Percentiles rank a stretch among this genome's conserved stretches.
These are phyloP conservation scores for Magnusiomyces paraingens DNA, from an alignment of 1,139 yeast species.

Conservation along the genomic window DNA sequence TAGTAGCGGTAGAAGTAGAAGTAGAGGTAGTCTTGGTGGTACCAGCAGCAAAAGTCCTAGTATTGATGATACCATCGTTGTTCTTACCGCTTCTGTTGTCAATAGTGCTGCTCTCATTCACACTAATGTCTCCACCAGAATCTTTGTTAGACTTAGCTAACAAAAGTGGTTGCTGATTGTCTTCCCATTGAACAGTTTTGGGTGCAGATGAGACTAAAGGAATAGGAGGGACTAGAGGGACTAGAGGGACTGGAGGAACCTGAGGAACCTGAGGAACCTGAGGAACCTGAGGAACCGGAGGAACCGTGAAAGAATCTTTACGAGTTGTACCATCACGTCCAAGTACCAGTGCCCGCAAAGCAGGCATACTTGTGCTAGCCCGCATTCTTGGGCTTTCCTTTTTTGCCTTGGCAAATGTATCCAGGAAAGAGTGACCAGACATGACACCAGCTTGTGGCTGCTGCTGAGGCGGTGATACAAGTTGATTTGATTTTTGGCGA, in stretches of 20 bases:
- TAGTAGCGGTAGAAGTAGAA: not conserved
- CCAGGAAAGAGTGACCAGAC: too few species aligned
- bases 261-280: not conserved
- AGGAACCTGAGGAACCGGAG: too few species aligned
- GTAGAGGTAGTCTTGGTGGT: not conserved
- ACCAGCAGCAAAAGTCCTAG: not conserved
- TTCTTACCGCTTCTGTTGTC: not conserved
- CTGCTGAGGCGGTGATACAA: not conserved
- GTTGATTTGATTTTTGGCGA: not conserved
- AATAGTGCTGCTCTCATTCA: not conserved
- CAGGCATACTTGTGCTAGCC: not conserved
- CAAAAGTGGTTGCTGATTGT: not conserved
- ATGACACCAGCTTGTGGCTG: not conserved
- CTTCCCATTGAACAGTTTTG: not conserved
- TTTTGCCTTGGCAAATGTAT: too few species aligned
- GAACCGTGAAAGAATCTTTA: too few species aligned
- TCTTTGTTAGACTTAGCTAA: not conserved
- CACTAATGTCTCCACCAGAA: too few species aligned
- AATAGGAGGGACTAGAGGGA: not conserved
- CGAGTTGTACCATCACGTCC: too few species aligned
- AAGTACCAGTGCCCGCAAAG: not conserved
- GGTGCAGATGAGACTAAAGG: not conserved
- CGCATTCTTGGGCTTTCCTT: not conserved
- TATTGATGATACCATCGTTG: not conserved
- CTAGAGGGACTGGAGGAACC: not conserved